Evolutionary conservation across 208 protist genomes (phyloP).

Genomic region (Acanthamoeba royreba): DNA sequence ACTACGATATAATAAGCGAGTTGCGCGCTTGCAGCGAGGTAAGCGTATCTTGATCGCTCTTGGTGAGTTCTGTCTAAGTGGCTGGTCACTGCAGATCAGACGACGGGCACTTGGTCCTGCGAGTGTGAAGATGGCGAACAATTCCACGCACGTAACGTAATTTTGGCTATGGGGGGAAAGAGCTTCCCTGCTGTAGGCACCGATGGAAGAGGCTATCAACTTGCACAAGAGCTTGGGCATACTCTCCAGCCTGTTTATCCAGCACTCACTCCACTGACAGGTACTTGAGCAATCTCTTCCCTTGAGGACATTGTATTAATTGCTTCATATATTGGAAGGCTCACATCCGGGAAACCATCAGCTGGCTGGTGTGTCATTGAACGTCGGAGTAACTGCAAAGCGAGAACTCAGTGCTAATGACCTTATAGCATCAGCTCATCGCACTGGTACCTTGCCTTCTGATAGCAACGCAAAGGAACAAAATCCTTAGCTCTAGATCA

Average conservation of each 20-base stretch:
- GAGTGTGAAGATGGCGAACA: neutral
- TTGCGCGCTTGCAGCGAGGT: neutral
- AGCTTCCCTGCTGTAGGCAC: constrained; percentile 54
- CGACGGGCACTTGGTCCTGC: neutral
- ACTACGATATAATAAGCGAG: neutral
- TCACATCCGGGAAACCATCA: neutral
- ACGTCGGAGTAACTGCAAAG: neutral
- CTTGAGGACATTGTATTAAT: neutral
- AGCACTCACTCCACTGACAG: constrained; percentile 43
- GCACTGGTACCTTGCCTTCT: neutral
- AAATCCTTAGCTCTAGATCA: neutral
- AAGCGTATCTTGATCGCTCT: neutral
- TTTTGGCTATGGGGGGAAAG: constrained; percentile 29
- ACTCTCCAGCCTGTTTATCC: neutral
- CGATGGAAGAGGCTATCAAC: constrained; percentile 27
- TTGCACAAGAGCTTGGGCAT: constrained; percentile 33
- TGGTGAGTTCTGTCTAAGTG: neutral
- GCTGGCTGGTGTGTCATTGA: neutral
- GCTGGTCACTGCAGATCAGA: neutral
- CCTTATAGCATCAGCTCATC: neutral
- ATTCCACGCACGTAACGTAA: neutral
- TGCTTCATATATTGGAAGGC: neutral
- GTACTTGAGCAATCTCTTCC: neutral
- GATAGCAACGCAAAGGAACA: neutral
- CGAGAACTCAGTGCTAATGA: too few species aligned